These are phyloP conservation scores for Hemisphaericaspora nanyangensis DNA, from an alignment of 805 yeast species.

Conservation along the genomic window DNA sequence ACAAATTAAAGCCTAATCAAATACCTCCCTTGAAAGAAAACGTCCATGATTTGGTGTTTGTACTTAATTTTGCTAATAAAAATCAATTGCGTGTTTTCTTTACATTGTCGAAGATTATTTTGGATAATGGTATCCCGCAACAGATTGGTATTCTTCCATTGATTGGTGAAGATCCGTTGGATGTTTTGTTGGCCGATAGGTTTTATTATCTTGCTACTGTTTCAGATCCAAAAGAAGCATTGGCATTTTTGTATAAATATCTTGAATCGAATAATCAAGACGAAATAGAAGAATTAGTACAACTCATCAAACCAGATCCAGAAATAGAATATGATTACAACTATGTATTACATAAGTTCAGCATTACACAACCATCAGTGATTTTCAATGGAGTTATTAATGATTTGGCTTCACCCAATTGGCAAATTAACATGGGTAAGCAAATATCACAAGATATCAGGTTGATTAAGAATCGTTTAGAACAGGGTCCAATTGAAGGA, in stretches of 20 bases:
- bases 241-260: conserved; percentile 38
- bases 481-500: conserved; percentile 19
- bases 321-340: conserved; percentile 15
- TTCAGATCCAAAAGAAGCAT: conserved; percentile 29
- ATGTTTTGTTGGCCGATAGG: conserved; percentile 23
- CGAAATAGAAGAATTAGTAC: conserved; percentile 19
- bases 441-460: conserved; percentile 54
- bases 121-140: conserved; percentile 65
- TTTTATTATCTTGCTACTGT: conserved; percentile 32
- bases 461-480: conserved; percentile 23
- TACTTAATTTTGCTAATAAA: conserved; percentile 53
- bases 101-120: conserved; percentile 45
- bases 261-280: conserved; percentile 23
- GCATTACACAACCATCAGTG: conserved; percentile 47
- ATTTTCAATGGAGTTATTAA: conserved; percentile 72
- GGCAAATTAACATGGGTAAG: conserved; percentile 52
- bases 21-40: conserved; percentile 71
- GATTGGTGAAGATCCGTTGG: conserved; percentile 23
- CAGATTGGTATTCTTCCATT: conserved; percentile 83
- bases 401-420: conserved; percentile 44
- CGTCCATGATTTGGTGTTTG: conserved; percentile 70
- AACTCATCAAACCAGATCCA: conserved; percentile 16
- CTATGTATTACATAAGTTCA: conserved; percentile 22
- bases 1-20: conserved; percentile 45
- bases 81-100: conserved; percentile 49